Base-by-base conservation (phyloP, 768 basidiomycete species). In the Hebeloma cylindrosporum region DNA sequence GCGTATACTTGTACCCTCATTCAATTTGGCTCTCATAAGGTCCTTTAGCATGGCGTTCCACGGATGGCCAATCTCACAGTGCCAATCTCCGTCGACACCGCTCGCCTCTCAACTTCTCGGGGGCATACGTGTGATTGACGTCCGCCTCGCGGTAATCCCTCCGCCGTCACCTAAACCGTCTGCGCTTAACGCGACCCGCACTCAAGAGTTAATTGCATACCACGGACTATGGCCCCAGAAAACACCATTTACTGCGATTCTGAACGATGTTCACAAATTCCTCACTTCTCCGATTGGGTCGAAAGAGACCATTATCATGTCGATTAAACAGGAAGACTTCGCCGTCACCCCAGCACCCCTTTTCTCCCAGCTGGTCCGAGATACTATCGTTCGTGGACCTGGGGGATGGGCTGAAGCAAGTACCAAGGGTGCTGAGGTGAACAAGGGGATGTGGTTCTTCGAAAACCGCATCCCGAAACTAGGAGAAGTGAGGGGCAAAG, bases 241-340 rank as follows among this genome's bases (percentile, higher is more conserved):
- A 36, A 75, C 82, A 0, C 66, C 83, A 0, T 92, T 94, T 62
- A 65, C 74, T 40, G 68, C 72, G 23, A 84, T 94, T 37, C 73
- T 95, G 7, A 45, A 62, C 4, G 73, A 74, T 13, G 59, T 94
- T 7, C 71, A 82, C 53, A 51, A 64, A 3, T 95, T 88, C 64
- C 77, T 94, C 28, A 74, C 74, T 6, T 71, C 76, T 0, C 72
- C 80, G 0, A 52, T 55, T 3, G 78, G 87, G 1, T 70, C 67
- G 7, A 73, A 70, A 21, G 93, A 95, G 63, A 87, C 87, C 0
- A 62, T 96, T 26, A 77, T 96, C 21, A 81, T 94, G 70, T 93
- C 85, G 11, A 77, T 97, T 60, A 94, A 95, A 63, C 88, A 94
- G 59, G 93, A 97, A 61, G 85, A 90, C 52, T 80, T 71, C 45